Evolutionary conservation across 331 rosid genomes (phyloP).

Genomic region (Cucumis variabilis): DNA sequence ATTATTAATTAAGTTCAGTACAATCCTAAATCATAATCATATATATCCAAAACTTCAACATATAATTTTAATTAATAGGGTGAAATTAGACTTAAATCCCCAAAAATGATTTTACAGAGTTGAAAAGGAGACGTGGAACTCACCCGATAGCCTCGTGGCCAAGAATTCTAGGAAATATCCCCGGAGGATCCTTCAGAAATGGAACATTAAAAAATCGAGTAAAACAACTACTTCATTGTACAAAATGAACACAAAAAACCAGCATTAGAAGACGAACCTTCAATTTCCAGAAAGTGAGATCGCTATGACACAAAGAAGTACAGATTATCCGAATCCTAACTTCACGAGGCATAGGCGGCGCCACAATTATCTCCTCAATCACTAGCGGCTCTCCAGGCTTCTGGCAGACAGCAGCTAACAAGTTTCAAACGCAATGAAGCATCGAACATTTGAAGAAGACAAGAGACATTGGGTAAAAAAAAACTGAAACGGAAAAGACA

Average conservation of each 20-base stretch:
- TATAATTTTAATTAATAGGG: neutral
- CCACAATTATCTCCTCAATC: conserved; percentile 75
- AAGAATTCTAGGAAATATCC: conserved; percentile 68
- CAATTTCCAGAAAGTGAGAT: conserved; percentile 75
- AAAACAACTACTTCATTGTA: neutral
- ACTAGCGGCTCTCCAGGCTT: conserved; percentile 66
- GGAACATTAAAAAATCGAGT: neutral
- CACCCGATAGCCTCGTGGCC: conserved; percentile 96
- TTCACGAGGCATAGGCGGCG: conserved; percentile 82
- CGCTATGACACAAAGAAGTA: conserved; percentile 82
- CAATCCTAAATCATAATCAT: neutral
- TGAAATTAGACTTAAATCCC: neutral
- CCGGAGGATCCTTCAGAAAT: conserved; percentile 63
- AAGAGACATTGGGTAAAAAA: neutral
- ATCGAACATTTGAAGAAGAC: neutral
- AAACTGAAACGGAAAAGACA: neutral
- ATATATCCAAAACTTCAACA: neutral
- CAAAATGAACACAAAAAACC: neutral
- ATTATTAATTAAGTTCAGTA: neutral
- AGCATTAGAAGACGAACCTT: conserved; percentile 48
- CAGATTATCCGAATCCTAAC: conserved; percentile 74
- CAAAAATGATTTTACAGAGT: neutral
- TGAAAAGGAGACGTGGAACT: conserved; percentile 27
- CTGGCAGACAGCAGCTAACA: conserved; percentile 76
- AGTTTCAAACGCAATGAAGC: neutral